Conservation (phyloP, 2,329 filamentous ascomycete genomes). For the Neobulgaria alba region DNA sequence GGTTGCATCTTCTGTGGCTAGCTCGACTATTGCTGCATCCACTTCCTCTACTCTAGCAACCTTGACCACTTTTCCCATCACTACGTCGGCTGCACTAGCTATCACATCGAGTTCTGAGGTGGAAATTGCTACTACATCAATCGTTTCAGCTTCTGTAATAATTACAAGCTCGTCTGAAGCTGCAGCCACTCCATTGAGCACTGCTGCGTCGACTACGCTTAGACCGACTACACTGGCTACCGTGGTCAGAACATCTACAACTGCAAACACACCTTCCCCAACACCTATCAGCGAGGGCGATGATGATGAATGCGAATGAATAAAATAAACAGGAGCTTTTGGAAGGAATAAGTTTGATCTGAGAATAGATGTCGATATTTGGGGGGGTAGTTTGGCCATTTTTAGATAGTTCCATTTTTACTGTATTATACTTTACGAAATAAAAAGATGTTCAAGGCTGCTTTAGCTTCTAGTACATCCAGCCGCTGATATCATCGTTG, state of each 20-base stretch:
- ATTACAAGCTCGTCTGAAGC: no score
- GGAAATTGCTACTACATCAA: not conserved
- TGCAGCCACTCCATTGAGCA: no score
- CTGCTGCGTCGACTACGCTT: no score
- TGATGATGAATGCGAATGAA: constrained; percentile 3
- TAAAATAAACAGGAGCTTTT: no score
- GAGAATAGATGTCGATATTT: constrained; percentile 8
- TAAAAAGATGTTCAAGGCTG: not conserved
- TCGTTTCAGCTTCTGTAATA: constrained; percentile 1
- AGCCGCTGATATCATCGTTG: no score
- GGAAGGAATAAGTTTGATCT: not conserved
- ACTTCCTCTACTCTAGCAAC: not conserved
- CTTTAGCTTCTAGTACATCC: no score
- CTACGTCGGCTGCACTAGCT: not conserved
- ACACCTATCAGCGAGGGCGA: no score
- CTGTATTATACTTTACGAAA: not conserved
- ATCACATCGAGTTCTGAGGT: not conserved
- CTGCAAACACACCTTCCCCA: no score
- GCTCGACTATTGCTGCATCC: not conserved
- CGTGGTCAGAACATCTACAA: no score
- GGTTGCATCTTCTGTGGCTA: constrained; percentile 1
- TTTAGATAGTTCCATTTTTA: not conserved
- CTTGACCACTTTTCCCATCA: not conserved
- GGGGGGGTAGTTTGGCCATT: not conserved
- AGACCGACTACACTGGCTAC: not conserved